These are phyloP conservation scores for Lolium rigidum DNA, from an alignment of 176 grass and related monocot species.

Conservation along the genomic window DNA sequence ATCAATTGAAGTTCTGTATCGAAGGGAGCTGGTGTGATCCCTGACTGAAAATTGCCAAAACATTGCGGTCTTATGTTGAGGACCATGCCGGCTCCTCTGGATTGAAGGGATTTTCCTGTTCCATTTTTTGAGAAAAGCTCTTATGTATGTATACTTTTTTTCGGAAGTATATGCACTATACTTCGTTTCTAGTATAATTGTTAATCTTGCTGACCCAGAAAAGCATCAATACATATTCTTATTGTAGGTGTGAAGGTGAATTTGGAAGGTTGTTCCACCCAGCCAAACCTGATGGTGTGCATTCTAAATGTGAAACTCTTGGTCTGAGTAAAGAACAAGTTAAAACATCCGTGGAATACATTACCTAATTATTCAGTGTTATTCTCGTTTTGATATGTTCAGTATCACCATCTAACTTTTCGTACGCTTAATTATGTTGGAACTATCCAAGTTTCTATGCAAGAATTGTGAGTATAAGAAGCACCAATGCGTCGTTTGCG, in stretches of 20 bases:
- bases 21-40: background rate
- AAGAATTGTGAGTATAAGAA: slow-evolving; percentile 41
- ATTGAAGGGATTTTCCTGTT: background rate
- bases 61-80: background rate
- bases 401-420: slow-evolving; percentile 25
- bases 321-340: slow-evolving; percentile 32
- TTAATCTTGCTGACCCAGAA: background rate
- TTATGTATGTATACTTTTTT: background rate
- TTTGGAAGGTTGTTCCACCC: slow-evolving; percentile 47
- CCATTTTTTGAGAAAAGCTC: background rate
- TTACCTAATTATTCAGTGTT: slow-evolving; percentile 19
- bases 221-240: slow-evolving; percentile 3
- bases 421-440: slow-evolving; percentile 17
- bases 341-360: slow-evolving; percentile 18
- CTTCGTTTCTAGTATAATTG: background rate
- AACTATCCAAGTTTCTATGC: slow-evolving; percentile 37
- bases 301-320: slow-evolving; percentile 30
- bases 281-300: background rate
- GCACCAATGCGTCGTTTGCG: slow-evolving; percentile 22
- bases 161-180: background rate
- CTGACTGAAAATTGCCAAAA: slow-evolving; percentile 3
- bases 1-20: slow-evolving; percentile 1
- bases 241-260: slow-evolving; percentile 42
- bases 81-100: background rate
- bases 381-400: slow-evolving; percentile 30